These are phyloP conservation scores for Aspergillus carlsbadensis DNA, from an alignment of 495 filamentous ascomycete species.

Conservation along the genomic window DNA sequence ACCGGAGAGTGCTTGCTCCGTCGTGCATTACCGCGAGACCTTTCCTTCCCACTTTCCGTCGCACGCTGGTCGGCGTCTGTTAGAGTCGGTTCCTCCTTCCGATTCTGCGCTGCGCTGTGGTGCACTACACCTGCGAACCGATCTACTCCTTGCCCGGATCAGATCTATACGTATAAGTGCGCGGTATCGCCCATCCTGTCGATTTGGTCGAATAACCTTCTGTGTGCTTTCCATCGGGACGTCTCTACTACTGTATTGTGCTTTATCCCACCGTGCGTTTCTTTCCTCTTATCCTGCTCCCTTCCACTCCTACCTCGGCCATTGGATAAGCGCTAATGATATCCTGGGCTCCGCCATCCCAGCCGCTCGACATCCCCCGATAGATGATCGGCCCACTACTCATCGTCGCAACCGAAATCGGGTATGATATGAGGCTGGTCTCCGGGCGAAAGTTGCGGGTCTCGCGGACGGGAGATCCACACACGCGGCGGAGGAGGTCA, in stretches of 20 bases:
- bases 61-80: no score
- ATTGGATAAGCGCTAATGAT: no score
- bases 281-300: background rate
- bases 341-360: background rate
- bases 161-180: slow-evolving; percentile 28
- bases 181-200: slow-evolving; percentile 30
- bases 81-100: slow-evolving; percentile 26
- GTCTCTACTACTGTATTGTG: slow-evolving; percentile 13
- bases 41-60: no score
- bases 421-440: slow-evolving; percentile 29
- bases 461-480: slow-evolving; percentile 19
- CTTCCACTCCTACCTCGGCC: no score
- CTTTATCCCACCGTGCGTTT: slow-evolving; percentile 19
- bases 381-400: slow-evolving; percentile 30
- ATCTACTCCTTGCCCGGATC: slow-evolving; percentile 22
- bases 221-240: slow-evolving; percentile 8
- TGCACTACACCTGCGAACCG: no score
- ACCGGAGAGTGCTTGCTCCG: slow-evolving; percentile 30
- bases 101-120: slow-evolving; percentile 29
- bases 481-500: slow-evolving; percentile 25
- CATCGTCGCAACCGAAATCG: slow-evolving; percentile 18
- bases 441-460: slow-evolving; percentile 19
- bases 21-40: no score
- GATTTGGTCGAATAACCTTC: slow-evolving; percentile 19
- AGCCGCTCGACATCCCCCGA: slow-evolving; percentile 29